Evolutionary conservation across 2,329 filamentous ascomycete genomes (phyloP).

Genomic region (Aspergillus sergii): DNA sequence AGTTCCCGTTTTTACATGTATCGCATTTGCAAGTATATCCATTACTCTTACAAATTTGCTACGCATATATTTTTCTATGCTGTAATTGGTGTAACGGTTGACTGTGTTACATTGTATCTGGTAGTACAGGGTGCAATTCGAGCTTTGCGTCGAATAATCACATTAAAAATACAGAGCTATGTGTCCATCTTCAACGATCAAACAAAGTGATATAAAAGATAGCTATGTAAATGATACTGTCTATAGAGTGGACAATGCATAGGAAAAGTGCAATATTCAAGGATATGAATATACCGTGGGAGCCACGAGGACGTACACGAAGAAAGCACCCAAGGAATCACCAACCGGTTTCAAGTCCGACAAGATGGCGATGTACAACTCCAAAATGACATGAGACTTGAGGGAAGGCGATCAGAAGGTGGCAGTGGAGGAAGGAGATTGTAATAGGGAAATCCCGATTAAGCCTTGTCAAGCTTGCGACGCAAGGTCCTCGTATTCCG

Average conservation of each 20-base stretch:
- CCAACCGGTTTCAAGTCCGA: background rate
- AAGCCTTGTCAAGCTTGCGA: constrained; percentile 74
- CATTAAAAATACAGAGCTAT: constrained; percentile 4
- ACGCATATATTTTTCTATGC: background rate
- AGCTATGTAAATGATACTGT: constrained; percentile 18
- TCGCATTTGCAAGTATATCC: background rate
- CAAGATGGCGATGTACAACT: background rate
- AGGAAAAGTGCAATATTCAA: constrained; percentile 5
- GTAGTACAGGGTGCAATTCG: background rate
- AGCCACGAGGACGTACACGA: background rate
- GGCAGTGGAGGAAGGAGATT: constrained; percentile 12
- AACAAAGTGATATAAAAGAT: background rate
- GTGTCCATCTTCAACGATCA: background rate
- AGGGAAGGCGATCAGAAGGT: background rate
- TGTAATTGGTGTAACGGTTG: background rate
- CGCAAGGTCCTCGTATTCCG: constrained; percentile 85
- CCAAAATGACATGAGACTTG: background rate
- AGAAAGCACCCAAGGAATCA: background rate
- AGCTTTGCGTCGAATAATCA: background rate
- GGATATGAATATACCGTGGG: constrained; percentile 6
- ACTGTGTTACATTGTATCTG: background rate
- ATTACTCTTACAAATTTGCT: background rate
- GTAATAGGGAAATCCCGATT: constrained; percentile 16
- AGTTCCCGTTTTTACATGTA: background rate
- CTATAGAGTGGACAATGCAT: constrained; percentile 15